Base-by-base conservation (phyloP, 2,329 filamentous ascomycete genomes). In the Helotiales sp. region DNA sequence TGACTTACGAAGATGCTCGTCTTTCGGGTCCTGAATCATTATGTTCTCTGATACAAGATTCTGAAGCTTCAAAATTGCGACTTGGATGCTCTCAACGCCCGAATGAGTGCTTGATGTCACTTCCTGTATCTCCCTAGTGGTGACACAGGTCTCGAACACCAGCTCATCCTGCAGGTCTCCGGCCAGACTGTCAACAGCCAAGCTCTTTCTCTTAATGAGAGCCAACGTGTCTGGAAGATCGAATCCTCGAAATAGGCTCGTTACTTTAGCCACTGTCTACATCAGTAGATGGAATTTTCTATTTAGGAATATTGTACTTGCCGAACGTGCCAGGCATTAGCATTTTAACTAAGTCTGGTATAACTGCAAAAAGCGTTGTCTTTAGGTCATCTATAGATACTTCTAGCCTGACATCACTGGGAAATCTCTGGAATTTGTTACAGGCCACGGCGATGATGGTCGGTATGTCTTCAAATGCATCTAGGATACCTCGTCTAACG, bases 381-480 rank as follows among this genome's bases (percentile, higher is more conserved):
- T 63, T 40, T 30, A 63, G 26, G 15, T 63, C 49, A 5, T 34
- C 22, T 40, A 63, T 63, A 3, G 22, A 43, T 2, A 37, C 11
- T 15, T 55, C 22, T 10, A 63, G 37, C 20, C 32, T 63, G 10
- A 10, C 2, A 22, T 63, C 61, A 13, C 24, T 13, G 20, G 61
- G 61, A 47, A 63, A 50, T 1, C 32, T 63, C 22, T 32, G 20
- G 11, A 49, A 40, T 40, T 57, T 63, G 28, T 28, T 49, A 20
- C 28, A 57, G 11, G 61, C 61, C 49, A 63, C 43, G 1, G 20
- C n/a, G 30, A 63, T 63, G 34, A 63, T 37, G n/a, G 13, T 26
- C 2, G 61, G 61, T 30, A 63, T 57, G 4, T 55, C 49, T 47
- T 57, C 49, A 47, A 63, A 63, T 17, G 50, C 26, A n/a, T 45